Base-by-base conservation (phyloP, 208 protist species). In the Acanthamoeba sp. region DNA sequence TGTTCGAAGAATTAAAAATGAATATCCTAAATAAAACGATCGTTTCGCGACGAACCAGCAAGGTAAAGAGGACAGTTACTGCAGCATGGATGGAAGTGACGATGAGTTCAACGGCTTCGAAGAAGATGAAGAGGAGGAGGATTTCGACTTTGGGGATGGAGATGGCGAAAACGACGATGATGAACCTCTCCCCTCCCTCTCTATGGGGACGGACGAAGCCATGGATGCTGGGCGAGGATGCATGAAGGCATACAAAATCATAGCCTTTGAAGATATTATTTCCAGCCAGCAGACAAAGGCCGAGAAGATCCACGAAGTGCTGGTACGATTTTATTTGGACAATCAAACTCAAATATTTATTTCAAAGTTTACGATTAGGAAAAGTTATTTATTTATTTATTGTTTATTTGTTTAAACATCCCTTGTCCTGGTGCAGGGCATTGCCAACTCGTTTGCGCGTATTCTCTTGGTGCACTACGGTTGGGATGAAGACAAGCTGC, bases 221-320 rank as follows among this genome's bases (percentile, higher is more conserved):
- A 40, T 18, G 0, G 9, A 20, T 4, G 9, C 14, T 50, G 16
- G 22, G 62, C 27, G 20, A 40, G 32, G 34, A 27, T 16, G 71
- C 38, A 78, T 48, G 71, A 40, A 24, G 71, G 71, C 32, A 34
- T 80, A 50, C 20, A 48, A 80, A 27, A 66, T 90, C 1, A 90
- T 90, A 5, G 20, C 82, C 20, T 64, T 90, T 24, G 45, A 69
- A 12, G 82, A 90, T 34, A 69, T 90, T 22, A 45, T 90, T 22
- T n/a, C 45, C 0, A 57, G 45, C 45, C 82, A 90, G 34, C 38
- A 64, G 34, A n/a, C 45, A 9, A 90, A 90, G 38, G 18, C 38
- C 1, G 82, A 90, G 9, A 90, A 90, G 55, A 66, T 90, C 9
- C 82, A 90, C 82, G 82, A 90, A 90, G 82, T 90, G 29, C 82